Conservation (phyloP, 805 yeast genomes). For the Monosporozyma aquatica region DNA sequence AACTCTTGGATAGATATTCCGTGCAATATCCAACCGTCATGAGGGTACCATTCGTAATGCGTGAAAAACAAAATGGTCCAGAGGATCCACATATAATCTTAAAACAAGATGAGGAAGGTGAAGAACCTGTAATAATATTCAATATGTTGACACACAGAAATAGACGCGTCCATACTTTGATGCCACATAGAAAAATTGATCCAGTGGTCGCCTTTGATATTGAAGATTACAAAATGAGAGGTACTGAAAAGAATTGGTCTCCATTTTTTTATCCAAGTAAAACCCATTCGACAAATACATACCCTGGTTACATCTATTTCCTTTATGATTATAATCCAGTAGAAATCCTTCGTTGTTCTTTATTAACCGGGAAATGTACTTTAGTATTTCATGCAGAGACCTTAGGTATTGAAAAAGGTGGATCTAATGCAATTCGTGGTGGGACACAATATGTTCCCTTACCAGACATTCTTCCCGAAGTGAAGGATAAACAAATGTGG, state of each 20-base stretch:
- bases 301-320: slow-evolving; percentile 14
- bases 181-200: slow-evolving; percentile 15
- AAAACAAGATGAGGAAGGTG: slow-evolving; percentile 5
- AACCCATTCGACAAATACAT: slow-evolving; percentile 10
- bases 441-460: slow-evolving; percentile 12
- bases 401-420: slow-evolving; percentile 7
- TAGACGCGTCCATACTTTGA: slow-evolving; percentile 9
- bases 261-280: slow-evolving; percentile 12
- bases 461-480: slow-evolving; percentile 9
- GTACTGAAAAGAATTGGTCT: slow-evolving; percentile 12
- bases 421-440: slow-evolving; percentile 9
- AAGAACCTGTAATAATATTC: slow-evolving; percentile 14
- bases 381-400: slow-evolving; percentile 10
- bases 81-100: slow-evolving; percentile 13
- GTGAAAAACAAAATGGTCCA: slow-evolving; percentile 12
- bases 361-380: slow-evolving; percentile 11
- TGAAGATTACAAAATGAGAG: slow-evolving; percentile 4
- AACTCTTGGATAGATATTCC: slow-evolving; percentile 8
- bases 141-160: slow-evolving; percentile 7
- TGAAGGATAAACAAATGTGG: slow-evolving; percentile 14
- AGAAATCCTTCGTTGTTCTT: slow-evolving; percentile 12
- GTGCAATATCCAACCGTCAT: slow-evolving; percentile 12
- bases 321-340: slow-evolving; percentile 12
- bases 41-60: slow-evolving; percentile 6
- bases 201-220: slow-evolving; percentile 4